Percentiles rank a stretch among this genome's conserved stretches.
Conservation (phyloP, 495 filamentous ascomycete species). For the Podospora pseudocomata region DNA sequence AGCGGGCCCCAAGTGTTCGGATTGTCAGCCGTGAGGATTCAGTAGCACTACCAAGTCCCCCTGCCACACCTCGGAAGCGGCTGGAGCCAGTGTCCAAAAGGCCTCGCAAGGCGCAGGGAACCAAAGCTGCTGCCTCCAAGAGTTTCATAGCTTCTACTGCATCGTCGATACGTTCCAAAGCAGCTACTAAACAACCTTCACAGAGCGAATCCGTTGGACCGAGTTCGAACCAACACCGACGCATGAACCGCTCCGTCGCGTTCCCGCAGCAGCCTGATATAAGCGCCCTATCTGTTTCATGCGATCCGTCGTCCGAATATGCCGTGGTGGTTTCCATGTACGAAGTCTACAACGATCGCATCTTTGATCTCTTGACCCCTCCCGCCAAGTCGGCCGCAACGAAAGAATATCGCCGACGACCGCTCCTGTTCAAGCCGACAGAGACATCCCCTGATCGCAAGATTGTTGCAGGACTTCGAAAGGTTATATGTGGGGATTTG, state of each 20-base stretch:
- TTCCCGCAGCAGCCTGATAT: constrained; percentile 74
- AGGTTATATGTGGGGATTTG: constrained; percentile 80
- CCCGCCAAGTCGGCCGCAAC: constrained; percentile 44
- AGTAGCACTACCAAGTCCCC: constrained; percentile 19
- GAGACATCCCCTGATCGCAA: constrained; percentile 82
- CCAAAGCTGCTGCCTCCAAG: constrained; percentile 15
- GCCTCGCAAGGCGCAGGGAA: background rate
- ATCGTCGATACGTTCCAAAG: constrained; percentile 37
- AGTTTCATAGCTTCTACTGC: constrained; percentile 44
- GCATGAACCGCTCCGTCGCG: constrained; percentile 57
- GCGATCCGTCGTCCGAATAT: constrained; percentile 75
- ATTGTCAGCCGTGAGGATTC: constrained; percentile 39
- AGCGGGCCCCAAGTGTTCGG: constrained; percentile 32
- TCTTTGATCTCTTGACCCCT: constrained; percentile 82
- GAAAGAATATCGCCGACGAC: constrained; percentile 69
- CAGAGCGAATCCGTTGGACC: constrained; percentile 43
- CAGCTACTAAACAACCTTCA: constrained; percentile 36
- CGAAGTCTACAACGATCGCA: constrained; percentile 97
- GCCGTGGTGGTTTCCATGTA: constrained; percentile 94
- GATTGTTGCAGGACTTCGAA: constrained; percentile 84
- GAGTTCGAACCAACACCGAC: constrained; percentile 53
- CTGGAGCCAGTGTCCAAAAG: background rate
- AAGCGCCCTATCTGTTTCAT: constrained; percentile 60
- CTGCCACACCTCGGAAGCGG: constrained; percentile 12
- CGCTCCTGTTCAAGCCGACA: constrained; percentile 82